Conservation (phyloP, 768 basidiomycete genomes). For the Lyophyllum decastes region DNA sequence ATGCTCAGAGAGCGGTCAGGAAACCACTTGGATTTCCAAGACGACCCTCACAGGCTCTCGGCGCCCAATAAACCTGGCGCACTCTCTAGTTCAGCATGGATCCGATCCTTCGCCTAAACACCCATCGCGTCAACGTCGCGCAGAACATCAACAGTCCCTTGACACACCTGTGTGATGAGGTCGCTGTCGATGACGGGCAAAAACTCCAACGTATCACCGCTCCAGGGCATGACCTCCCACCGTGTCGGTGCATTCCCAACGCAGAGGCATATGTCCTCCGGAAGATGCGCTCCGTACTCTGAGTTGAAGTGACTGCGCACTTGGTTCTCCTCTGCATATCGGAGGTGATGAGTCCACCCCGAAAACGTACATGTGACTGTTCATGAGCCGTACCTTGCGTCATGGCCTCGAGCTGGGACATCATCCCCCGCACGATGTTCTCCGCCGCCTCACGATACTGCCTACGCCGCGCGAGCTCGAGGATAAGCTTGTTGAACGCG, state of each 20-base stretch:
- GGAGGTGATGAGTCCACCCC: not conserved
- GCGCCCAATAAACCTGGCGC: not conserved
- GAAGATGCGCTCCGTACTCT: slow-evolving; percentile 72
- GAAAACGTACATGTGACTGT: not conserved
- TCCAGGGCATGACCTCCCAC: slow-evolving; percentile 66
- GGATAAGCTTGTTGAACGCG: slow-evolving; percentile 71
- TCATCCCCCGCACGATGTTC: slow-evolving; percentile 66
- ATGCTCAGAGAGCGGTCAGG: too few species aligned
- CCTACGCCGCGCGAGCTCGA: slow-evolving; percentile 71
- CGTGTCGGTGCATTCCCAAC: slow-evolving; percentile 74
- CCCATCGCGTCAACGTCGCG: not conserved
- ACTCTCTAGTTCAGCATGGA: slow-evolving; percentile 15
- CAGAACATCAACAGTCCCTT: not conserved
- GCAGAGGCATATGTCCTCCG: slow-evolving; percentile 78
- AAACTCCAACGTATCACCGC: slow-evolving; percentile 54
- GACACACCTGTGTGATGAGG: slow-evolving; percentile 48
- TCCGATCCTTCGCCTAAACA: slow-evolving; percentile 11
- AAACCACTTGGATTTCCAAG: too few species aligned
- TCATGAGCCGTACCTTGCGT: slow-evolving; percentile 52
- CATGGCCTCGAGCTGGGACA: slow-evolving; percentile 63
- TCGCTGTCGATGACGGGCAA: slow-evolving; percentile 66
- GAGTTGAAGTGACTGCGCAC: slow-evolving; percentile 69
- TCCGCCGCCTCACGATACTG: slow-evolving; percentile 69
- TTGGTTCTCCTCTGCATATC: slow-evolving; percentile 61
- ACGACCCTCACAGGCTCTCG: slow-evolving; percentile 7